These are phyloP conservation scores for Termitomyces sp. DNA, from an alignment of 1,284 basidiomycete species.

Conservation along the genomic window DNA sequence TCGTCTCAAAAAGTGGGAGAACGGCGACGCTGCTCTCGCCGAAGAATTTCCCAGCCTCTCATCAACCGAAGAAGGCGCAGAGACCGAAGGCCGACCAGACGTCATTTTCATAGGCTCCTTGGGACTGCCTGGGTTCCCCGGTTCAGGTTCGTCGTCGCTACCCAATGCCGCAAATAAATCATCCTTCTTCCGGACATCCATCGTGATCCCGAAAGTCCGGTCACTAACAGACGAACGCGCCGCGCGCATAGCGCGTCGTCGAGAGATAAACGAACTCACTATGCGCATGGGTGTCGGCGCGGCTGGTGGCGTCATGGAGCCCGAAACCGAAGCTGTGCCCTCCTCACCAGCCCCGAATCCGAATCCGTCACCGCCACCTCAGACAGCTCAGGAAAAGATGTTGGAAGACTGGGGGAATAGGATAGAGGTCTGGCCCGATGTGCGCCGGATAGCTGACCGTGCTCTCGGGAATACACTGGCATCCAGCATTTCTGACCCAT, in stretches of 20 bases:
- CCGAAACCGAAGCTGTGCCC: not conserved
- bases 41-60: constrained; percentile 59
- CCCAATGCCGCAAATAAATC: constrained; percentile 23
- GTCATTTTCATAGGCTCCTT: constrained; percentile 48
- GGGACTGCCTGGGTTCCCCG: constrained; percentile 25
- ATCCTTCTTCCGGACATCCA: constrained; percentile 66
- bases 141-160: constrained; percentile 17
- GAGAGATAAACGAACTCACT: constrained; percentile 73
- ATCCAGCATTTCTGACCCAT: constrained; percentile 21
- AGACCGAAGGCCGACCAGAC: constrained; percentile 36
- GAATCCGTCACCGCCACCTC: constrained; percentile 4
- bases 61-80: constrained; percentile 33
- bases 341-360: constrained; percentile 11
- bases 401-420: constrained; percentile 71
- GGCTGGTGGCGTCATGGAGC: constrained; percentile 64
- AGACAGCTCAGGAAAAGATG: constrained; percentile 36
- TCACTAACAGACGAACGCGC: constrained; percentile 51
- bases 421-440: constrained; percentile 62
- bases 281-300: constrained; percentile 75
- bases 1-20: constrained; percentile 68
- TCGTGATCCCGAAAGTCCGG: constrained; percentile 64
- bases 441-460: constrained; percentile 67
- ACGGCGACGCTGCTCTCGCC: constrained; percentile 45
- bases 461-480: constrained; percentile 64
- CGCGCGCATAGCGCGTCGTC: constrained; percentile 56